Base-by-base conservation (phyloP, 768 basidiomycete species). In the Psilocybe azurescens region DNA sequence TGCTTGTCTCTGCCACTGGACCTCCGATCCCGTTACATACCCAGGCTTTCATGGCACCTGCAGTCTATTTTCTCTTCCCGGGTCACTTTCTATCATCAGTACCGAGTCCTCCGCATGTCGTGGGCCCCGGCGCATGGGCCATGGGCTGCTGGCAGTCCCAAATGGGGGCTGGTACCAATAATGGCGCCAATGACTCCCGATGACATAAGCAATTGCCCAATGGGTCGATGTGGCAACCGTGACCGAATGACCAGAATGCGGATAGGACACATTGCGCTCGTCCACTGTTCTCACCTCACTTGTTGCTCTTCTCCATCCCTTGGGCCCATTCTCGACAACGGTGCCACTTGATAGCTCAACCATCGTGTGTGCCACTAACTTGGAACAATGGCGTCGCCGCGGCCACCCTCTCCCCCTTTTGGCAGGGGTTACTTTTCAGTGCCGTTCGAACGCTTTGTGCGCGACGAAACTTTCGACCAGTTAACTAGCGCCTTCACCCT, bases 401-500 rank as follows among this genome's bases (percentile, higher is more conserved):
- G 78, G 71, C 82, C 82, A 72, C 78, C 81, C 28, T 79, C 82
- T 36, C 83, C 80, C 10, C 69, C 76, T 20, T 70, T 76, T 46
- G 70, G 71, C 32, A 79, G 76, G 66, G 84, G 84, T 39, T 88
- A 85, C 72, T 90, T 93, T 73, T 86, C 88, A 8, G 76, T 79
- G 18, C 80, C 89, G 4, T 89, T 93, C 64, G 93, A 94, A 72
- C 84, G 87, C 59, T 91, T 91, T 71, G 80, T 84, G 56, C 83
- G 86, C 64, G 92, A 93, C 69, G 91, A 94, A 56, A 81, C 84
- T 60, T 86, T 86, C 49, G 93, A 90, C 59, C 73, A 73, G 67
- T 89, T 89, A 86, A 77, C 90, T 46, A 86, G 90, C 66, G 93
- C 91, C 33, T 91, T 95, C 69, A 95, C 95, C 2, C 78, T 97